Conservation (phyloP, 768 basidiomycete species). For the Rhodotorula toruloides region DNA sequence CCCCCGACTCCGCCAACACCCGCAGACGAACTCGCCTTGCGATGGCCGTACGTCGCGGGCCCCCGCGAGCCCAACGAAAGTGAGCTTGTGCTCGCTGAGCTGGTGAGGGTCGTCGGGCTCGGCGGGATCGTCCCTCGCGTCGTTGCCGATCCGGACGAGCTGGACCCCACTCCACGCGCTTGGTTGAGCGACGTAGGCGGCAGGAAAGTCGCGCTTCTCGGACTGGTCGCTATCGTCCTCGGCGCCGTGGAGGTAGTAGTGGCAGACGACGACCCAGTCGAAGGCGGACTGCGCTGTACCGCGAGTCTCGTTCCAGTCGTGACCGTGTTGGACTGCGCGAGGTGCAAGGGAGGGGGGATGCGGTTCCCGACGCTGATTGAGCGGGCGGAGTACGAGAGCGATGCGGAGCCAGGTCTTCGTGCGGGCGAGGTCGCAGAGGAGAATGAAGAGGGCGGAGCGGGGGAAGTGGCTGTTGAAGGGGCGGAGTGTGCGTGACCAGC, state of each 20-base stretch:
- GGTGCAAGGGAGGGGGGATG: slow-evolving; percentile 39
- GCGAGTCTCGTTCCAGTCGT: slow-evolving; percentile 37
- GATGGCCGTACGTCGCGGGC: slow-evolving; percentile 3
- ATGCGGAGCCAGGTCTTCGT: background rate
- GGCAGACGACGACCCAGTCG: slow-evolving; percentile 46
- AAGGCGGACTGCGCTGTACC: background rate
- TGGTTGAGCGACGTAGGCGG: too few relatives aligned
- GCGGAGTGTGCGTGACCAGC: background rate
- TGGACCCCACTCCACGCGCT: background rate
- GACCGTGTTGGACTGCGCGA: slow-evolving; percentile 34
- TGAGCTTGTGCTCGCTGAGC: slow-evolving; percentile 3
- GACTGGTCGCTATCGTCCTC: slow-evolving; percentile 41
- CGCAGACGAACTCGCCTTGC: slow-evolving; percentile 28
- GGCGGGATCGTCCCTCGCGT: background rate
- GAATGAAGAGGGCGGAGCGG: background rate
- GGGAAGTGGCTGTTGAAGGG: background rate
- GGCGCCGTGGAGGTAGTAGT: slow-evolving; percentile 41
- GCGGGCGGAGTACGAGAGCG: slow-evolving; percentile 29
- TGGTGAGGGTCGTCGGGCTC: background rate
- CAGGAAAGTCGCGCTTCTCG: slow-evolving; percentile 49
- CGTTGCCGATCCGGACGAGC: background rate
- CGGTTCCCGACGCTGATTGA: slow-evolving; percentile 20
- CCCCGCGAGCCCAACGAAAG: background rate
- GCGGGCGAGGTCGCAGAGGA: background rate
- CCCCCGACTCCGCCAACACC: background rate